Evolutionary conservation across 2,329 filamentous ascomycete genomes (phyloP), one percentile per base, ranked within the genome.

Genomic region (Huntiella omanensis): DNA sequence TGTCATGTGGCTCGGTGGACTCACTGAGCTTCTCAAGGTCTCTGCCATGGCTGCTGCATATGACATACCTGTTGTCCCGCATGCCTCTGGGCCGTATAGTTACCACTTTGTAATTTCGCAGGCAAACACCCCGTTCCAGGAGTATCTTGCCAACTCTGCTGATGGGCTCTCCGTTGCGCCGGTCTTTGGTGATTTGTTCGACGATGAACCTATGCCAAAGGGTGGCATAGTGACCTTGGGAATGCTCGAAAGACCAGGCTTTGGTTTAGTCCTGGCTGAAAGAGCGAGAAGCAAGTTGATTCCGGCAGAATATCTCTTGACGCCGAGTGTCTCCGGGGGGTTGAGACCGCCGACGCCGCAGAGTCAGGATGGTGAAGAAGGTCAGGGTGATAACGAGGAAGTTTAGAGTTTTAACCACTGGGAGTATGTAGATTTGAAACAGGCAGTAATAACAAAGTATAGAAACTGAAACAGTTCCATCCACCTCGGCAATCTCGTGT

Each of bases 61-160:
- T 62, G 87, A 95, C 57, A 82, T 95, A 50, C 87, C 87, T 10
- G 86, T 95, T 12, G 84, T 95, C 11, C 87, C 87, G n/a, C 87
- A 95, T 59, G 87, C 87, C 39, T 91, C 82, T 51, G 87, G 87
- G 1, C 83, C 87, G 3, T 95, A 95, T 66, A 91, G 83, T 56
- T 95, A 95, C 64, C 87, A 95, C 64, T 95, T 92, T 58, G 87
- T 94, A 53, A 80, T 94, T 51, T 92, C 85, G 39, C 87, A 95
- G 63, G 76, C 83, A 52, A 93, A 94, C 65, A 83, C 81, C 11
- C 87, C 87, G 4, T 95, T 95, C 71, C 87, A 95, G 62, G 87
- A 95, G 63, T 95, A 95, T 58, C 72, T 95, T 17, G 87, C 87
- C 54, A 94, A 94, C 65, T 93, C 85, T 2, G 75, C 86, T 1